Percentiles rank a stretch among this genome's conserved stretches.
phyloP scores from a whole-genome alignment of 768 basidiomycete genomes.

The Trametes gibbosa region DNA sequence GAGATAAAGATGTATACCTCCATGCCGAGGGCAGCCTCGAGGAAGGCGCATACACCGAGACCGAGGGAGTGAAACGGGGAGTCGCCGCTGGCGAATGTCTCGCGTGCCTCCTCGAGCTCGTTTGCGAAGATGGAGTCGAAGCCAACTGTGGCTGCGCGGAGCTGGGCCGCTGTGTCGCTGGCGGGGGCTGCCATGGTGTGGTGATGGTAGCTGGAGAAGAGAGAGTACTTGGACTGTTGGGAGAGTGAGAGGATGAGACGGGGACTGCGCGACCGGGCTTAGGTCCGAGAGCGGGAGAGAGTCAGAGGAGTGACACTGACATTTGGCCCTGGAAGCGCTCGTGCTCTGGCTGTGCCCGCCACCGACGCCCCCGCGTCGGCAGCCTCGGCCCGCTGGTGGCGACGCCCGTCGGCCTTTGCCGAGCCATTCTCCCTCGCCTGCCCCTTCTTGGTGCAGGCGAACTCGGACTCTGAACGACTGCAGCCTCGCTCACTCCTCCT shows the following conservation, averaged over 20 bases:
- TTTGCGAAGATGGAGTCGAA: slow-evolving; percentile 73
- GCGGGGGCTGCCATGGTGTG: slow-evolving; percentile 17
- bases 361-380: background rate
- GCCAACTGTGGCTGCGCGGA: slow-evolving; percentile 43
- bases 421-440: background rate
- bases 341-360: too few species aligned
- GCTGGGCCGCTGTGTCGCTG: slow-evolving; percentile 30
- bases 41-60: slow-evolving; percentile 66
- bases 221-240: background rate
- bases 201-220: slow-evolving; percentile 1
- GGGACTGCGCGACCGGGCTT: background rate
- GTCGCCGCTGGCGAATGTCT: slow-evolving; percentile 45
- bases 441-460: too few species aligned
- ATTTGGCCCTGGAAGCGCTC: too few species aligned
- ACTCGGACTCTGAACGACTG: too few species aligned
- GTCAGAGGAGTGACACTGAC: background rate
- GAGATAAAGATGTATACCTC: slow-evolving; percentile 46
- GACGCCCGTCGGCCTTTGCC: background rate
- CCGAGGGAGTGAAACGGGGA: slow-evolving; percentile 76
- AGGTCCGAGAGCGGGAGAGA: background rate
- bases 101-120: slow-evolving; percentile 53
- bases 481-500: background rate
- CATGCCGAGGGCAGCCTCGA: slow-evolving; percentile 80
- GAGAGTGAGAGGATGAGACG: too few species aligned
- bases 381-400: background rate